Evolutionary conservation across 2,329 filamentous ascomycete genomes (phyloP), one percentile per base, ranked within the genome.

Genomic region (Alternaria sp.): DNA sequence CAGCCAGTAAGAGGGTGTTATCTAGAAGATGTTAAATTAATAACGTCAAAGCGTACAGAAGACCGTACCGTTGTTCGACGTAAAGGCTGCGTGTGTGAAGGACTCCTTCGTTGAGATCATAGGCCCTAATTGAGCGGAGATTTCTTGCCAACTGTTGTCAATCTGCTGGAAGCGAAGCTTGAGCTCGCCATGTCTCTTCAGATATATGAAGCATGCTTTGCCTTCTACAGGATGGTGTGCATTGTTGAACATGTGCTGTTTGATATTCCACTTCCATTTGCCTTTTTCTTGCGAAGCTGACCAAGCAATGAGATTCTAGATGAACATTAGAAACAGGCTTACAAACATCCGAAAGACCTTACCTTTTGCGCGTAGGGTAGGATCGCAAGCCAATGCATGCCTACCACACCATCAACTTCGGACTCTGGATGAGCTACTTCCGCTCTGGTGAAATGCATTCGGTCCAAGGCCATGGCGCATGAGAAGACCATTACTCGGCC

Each of bases 141-240:
- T 87, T 74, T 96, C 92, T 64, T 90, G 87, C 81, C 93, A 90
- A 70, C 88, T 88, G 59, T 85, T 87, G 76, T 89, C 93, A 46
- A 88, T 89, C 68, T 94, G 92, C 44, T 91, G 88, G 81, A 90
- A 97, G 52, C 94, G 86, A 72, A 97, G 84, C 72, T 90, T 91
- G 58, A 97, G 83, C 51, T 88, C 81, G 8, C 92, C 93, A 69
- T 89, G 89, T 47, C 89, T 87, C 28, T 92, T 96, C 57, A 97
- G 86, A 67, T 90, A 91, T 12, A 97, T 80, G 46, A 97, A 80
- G 1, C 92, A 91, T 52, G 91, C 90, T 77, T 92, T 93, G 57
- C 85, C 84, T 3, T 88, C 84, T 62, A 88, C 87, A 0, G 91
- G 91, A 76, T 97, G 93, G 64, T 87, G 90, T 5, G 93, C 92